Evolutionary conservation across 352 stramenopile genomes (phyloP).

Genomic region (Phytophthora sojae): DNA sequence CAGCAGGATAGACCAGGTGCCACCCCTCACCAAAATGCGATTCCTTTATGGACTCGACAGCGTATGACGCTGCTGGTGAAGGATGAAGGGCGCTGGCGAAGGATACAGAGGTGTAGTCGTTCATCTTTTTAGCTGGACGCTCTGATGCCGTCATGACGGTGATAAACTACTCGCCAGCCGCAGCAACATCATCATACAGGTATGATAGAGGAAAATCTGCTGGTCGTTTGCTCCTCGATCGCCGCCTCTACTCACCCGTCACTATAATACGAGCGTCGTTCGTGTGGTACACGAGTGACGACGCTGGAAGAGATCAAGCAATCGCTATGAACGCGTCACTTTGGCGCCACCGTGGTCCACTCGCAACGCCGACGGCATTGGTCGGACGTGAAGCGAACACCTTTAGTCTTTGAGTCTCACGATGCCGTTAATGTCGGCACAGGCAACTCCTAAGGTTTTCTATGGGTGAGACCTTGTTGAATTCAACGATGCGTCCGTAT

Average conservation of each 20-base stretch:
- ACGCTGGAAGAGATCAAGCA: neutral
- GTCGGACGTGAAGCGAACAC: too few relatives aligned
- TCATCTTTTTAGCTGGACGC: too few relatives aligned
- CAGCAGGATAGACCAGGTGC: conserved; percentile 9
- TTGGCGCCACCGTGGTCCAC: neutral
- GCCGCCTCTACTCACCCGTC: conserved; percentile 13
- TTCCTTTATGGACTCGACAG: conserved; percentile 15
- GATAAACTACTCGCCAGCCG: neutral
- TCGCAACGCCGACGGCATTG: too few relatives aligned
- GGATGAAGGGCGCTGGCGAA: neutral
- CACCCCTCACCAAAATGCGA: conserved; percentile 22
- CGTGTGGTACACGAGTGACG: neutral
- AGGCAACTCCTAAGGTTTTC: neutral
- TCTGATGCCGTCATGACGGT: neutral
- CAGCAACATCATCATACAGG: neutral
- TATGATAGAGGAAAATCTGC: neutral
- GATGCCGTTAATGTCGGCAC: neutral
- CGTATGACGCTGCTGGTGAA: conserved; percentile 15
- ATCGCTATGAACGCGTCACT: neutral
- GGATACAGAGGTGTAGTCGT: neutral
- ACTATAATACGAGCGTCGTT: neutral
- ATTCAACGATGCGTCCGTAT: conserved; percentile 9
- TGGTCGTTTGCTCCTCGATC: neutral
- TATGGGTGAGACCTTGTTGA: neutral
- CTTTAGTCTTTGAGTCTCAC: neutral